These are phyloP conservation scores for Tuber umbilicatum DNA, from an alignment of 495 filamentous ascomycete species.

Conservation along the genomic window DNA sequence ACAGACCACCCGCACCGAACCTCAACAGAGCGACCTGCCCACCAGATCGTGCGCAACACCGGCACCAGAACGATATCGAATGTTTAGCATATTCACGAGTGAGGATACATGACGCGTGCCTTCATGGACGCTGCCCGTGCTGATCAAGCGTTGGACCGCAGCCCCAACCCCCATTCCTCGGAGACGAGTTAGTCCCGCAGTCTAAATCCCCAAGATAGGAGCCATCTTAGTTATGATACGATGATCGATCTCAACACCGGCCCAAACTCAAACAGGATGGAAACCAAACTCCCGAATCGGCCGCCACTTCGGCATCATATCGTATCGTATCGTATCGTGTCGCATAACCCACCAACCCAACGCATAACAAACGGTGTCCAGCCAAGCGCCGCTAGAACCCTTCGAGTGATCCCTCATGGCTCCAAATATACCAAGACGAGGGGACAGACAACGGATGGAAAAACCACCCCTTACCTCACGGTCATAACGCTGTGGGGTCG, in stretches of 20 bases:
- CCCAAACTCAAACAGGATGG: not conserved
- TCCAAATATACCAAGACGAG: not conserved
- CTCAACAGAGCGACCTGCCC: not conserved
- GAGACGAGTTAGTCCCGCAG: not conserved
- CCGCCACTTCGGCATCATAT: not conserved
- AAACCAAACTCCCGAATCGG: not conserved
- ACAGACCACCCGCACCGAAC: not conserved
- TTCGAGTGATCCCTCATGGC: slow-evolving; percentile 1
- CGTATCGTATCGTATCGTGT: not conserved
- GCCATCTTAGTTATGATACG: not conserved
- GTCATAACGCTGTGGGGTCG: not conserved
- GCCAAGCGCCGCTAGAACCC: not conserved
- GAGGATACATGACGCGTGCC: not conserved
- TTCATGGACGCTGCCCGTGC: not conserved
- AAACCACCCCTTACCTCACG: not conserved
- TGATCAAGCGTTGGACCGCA: not conserved
- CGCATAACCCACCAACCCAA: not conserved
- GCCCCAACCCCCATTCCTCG: not conserved
- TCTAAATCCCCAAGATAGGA: not conserved
- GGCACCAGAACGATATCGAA: not conserved
- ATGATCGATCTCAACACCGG: not conserved
- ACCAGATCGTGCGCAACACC: not conserved
- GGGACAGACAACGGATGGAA: not conserved
- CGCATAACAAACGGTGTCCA: not conserved
- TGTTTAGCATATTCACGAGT: not conserved